Base-by-base conservation (phyloP, 192 early-diverging fungal genomes). In the Podila epigama region DNA sequence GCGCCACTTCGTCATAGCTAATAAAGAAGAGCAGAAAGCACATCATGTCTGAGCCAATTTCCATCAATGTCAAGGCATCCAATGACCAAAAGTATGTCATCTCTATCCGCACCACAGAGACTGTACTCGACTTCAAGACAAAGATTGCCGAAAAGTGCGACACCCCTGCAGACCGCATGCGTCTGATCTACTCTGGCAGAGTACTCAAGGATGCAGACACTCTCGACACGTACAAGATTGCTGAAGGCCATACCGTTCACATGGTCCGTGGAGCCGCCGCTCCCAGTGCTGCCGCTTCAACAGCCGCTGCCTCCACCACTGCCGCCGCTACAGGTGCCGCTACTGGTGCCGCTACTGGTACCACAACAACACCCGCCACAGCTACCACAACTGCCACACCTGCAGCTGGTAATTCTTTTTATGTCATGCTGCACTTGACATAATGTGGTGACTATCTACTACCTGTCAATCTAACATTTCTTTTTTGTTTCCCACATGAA, bases 131-230 rank as follows among this genome's bases (percentile, higher is more conserved):
- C 22, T 84, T 97, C 29, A 97, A 99, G 79, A 70, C 83, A 16
- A 86, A 88, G 51, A 91, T 97, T 60, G 87, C 91, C 12, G 81
- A 82, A 28, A 63, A 84, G 48, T 83, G 84, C 15, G 83, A 91
- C 44, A 89, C 90, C 8, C 88, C 92, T 4, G 86, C 84, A 18
- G 86, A 85, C 15, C 75, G 85, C 37, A 96, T 95, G 79, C 86
- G 96, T 20, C 87, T 99, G 48, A 99, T 99, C 65, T 99, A 90
- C 75, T 89, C 96, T 35, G 97, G 97, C 11, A 85, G 90, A 39
- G 95, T 99, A 48, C 88, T 99, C 51, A 99, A 99, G 81, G 96
- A 99, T 77, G 85, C 72, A 13, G 95, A 97, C 35, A 89, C 79
- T 3, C 79, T 99, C 25, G 67, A 79, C 2, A 71, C 70, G 9